phyloP scores from a whole-genome alignment of 2,329 filamentous ascomycete genomes.

The Metarhizium guizhouense region DNA sequence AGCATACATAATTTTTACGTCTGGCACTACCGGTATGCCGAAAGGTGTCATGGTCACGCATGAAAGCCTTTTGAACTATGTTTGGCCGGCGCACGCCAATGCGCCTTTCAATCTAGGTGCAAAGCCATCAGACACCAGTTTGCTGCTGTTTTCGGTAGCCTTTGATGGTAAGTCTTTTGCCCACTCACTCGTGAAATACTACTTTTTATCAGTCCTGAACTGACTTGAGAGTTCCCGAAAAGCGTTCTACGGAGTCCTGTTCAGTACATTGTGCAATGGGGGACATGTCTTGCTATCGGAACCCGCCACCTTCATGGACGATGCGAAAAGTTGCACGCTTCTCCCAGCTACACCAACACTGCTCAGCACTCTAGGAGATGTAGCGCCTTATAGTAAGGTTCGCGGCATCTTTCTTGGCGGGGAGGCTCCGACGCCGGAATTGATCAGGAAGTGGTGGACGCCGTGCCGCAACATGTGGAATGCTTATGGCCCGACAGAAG shows the following conservation, averaged over 20 bases:
- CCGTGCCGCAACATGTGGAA: slow-evolving; percentile 8
- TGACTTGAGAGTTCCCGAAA: slow-evolving; percentile 6
- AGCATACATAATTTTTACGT: slow-evolving; percentile 8
- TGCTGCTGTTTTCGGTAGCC: slow-evolving; percentile 15
- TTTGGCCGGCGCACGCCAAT: no score
- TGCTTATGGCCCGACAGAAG: slow-evolving; percentile 11
- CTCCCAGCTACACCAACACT: slow-evolving; percentile 10
- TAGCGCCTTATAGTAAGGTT: slow-evolving; percentile 1
- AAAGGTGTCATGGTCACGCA: slow-evolving; percentile 26
- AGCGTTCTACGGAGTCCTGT: background rate
- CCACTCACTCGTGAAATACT: no score
- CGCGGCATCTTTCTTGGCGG: slow-evolving; percentile 9
- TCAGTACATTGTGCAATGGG: slow-evolving; percentile 8
- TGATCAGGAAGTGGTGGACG: slow-evolving; percentile 5
- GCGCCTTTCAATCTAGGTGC: no score
- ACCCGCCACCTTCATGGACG: slow-evolving; percentile 1
- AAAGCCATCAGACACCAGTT: slow-evolving; percentile 5
- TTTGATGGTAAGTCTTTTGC: slow-evolving; percentile 16
- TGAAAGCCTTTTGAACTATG: slow-evolving; percentile 1
- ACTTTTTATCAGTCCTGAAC: background rate
- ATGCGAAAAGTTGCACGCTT: slow-evolving; percentile 1
- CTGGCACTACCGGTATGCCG: slow-evolving; percentile 33
- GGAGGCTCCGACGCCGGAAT: slow-evolving; percentile 4
- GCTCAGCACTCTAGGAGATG: slow-evolving; percentile 1
- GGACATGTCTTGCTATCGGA: no score